Evolutionary conservation across 2,329 filamentous ascomycete species (phyloP), one percentile per base, ranked within the genome.

Genomic region (Pseudocercospora fijiensis): DNA sequence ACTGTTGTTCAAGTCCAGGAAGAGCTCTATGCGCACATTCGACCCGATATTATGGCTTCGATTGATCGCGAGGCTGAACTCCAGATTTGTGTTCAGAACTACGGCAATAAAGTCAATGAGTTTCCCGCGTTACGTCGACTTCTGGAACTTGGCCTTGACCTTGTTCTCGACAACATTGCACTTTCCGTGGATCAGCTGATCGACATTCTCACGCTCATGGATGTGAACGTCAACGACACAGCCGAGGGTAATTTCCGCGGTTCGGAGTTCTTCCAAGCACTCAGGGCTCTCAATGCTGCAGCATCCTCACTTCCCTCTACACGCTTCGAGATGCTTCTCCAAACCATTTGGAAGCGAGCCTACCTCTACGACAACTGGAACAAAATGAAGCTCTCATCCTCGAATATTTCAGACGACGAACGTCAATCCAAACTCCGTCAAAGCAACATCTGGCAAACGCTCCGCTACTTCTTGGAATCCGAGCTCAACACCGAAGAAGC

Each of bases 361-460:
- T 90, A 90, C 72, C 84, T 94, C 69, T 86, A 88, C 57, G 93
- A 97, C 75, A 86, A 97, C 74, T 99, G 95, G 95, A 94, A 90
- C 0, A 86, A 88, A 55, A 82, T 89, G 64, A 89, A 64, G 33
- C 41, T 65, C 18, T 45, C 59, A 47, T 67, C 65, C 24, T 67
- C 65, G 20, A 68, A 68, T 57, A 68, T 90, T 74, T 86, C 87
- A 62, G 92, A 96, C 72, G 78, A 81, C 2, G 84, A 90, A 66
- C 85, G 92, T 27, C 81, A 87, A 59, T 82, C 84, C 27, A 80
- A 85, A 18, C 78, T 96, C 13, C 67, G 71, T 13, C 61, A 71
- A 22, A 76, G 74, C 1, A 67, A 68, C 11, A 62, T 69, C 1
- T 77, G 70, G 83, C 62, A 68, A 57, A 96, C 92, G 1, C 49